Evolutionary conservation across 2,329 filamentous ascomycete species (phyloP).

Genomic region (Xylariaceae sp.): DNA sequence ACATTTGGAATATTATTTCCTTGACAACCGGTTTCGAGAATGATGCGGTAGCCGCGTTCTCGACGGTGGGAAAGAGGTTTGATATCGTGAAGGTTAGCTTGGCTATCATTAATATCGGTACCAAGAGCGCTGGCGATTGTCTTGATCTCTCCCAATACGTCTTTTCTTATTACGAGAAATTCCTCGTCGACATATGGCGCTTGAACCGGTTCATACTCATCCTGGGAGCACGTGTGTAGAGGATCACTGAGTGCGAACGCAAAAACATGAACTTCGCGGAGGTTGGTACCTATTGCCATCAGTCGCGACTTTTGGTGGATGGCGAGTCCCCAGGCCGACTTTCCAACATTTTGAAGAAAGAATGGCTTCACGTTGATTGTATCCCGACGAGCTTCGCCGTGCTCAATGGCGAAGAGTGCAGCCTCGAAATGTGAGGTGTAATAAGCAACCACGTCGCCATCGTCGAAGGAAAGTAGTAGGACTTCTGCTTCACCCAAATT

Average conservation of each 20-base stretch:
- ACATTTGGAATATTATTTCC: slow-evolving; percentile 49
- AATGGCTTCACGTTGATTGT: slow-evolving; percentile 40
- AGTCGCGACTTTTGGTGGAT: slow-evolving; percentile 76
- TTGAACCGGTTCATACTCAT: background rate
- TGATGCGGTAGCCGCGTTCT: slow-evolving; percentile 45
- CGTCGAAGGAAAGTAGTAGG: slow-evolving; percentile 62
- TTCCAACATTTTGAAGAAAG: slow-evolving; percentile 69
- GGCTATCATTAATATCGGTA: background rate
- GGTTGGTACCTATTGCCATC: slow-evolving; percentile 81
- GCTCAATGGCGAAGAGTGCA: slow-evolving; percentile 21
- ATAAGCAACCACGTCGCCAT: slow-evolving; percentile 69
- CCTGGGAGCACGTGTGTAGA: background rate
- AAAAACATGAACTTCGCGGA: slow-evolving; percentile 33
- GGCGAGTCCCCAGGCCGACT: slow-evolving; percentile 83
- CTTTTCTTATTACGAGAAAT: slow-evolving; percentile 21
- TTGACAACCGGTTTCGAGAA: slow-evolving; percentile 36
- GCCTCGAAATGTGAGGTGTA: slow-evolving; percentile 49
- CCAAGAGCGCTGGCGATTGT: slow-evolving; percentile 13
- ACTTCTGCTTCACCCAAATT: slow-evolving; percentile 66
- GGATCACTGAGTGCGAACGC: slow-evolving; percentile 30
- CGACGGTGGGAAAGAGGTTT: slow-evolving; percentile 28
- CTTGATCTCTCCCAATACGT: background rate
- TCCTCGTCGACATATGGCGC: slow-evolving; percentile 7
- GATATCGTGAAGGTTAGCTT: slow-evolving; percentile 10
- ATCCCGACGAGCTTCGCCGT: slow-evolving; percentile 25